Evolutionary conservation across 1,139 yeast genomes (phyloP), one percentile per base, ranked within the genome.

Genomic region (Candida pseudoviswanathii): DNA sequence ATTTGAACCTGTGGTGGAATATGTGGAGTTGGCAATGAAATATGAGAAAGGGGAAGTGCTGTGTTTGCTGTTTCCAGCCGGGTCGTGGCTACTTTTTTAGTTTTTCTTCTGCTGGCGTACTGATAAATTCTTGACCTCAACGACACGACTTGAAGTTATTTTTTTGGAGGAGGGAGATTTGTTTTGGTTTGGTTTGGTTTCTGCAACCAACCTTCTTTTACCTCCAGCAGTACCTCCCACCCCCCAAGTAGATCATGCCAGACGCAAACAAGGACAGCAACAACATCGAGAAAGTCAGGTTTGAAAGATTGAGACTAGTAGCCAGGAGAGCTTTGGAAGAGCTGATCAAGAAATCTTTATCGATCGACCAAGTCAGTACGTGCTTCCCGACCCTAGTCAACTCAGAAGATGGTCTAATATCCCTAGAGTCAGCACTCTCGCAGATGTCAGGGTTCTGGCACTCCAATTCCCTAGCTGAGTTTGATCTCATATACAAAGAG

Each of bases 241-340:
- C 16, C 16, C 16, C 16, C 16, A 16, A 16, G 4, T 24, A 29
- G 8, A 41, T 16, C 26, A 41, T 41, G 44, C 25, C 44, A 24
- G 25, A 11, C 27, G 8, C 27, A 8, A 37, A 22, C 10, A 42
- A 25, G 39, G 32, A 32, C 26, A 22, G 29, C 16, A 11, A 26
- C 9, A n/a, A n/a, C 22, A 25, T 10, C 8, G 36, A 70, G 48
- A 71, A 63, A 52, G 71, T 86, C 7, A 67, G 92, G 41, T 83
- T 70, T 57, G 73, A 77, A 41, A 68, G 89, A 48, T 73, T 86
- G 29, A 65, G 73, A 46, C 75, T 80, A 46, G 86, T 86, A 8
- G 77, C 84, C 48, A 66, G 73, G n/a, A 81, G 85, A 58, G 91
- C 96, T 0, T 71, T 89, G 4, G 82, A 81, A 41, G 89, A 85